Conservation (phyloP, 2,329 filamentous ascomycete genomes). For the Scedosporium minutisporum region DNA sequence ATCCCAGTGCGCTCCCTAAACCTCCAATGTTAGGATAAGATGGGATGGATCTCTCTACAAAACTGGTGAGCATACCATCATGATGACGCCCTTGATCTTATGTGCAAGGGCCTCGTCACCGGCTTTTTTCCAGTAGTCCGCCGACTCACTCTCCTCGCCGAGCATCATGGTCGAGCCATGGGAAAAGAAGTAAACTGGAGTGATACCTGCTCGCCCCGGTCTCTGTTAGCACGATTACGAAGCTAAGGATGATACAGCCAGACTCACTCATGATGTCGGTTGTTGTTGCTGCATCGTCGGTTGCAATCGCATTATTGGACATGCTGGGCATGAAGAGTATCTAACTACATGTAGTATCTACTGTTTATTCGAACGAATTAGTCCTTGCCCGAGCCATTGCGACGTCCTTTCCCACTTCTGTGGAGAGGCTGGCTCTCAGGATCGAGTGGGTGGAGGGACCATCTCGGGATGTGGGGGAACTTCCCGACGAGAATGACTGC, state of each 20-base stretch:
- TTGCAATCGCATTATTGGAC: not conserved
- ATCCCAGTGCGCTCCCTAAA: constrained; percentile 57
- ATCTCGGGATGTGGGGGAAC: constrained; percentile 2
- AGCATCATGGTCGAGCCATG: constrained; percentile 67
- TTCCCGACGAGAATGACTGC: not conserved
- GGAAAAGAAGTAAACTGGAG: constrained; percentile 58
- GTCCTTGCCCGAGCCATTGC: too few species aligned
- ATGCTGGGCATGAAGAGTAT: not conserved
- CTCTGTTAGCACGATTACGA: not conserved
- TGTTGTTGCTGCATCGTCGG: not conserved
- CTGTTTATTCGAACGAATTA: too few species aligned
- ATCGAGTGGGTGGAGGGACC: not conserved
- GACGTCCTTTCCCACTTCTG: too few species aligned
- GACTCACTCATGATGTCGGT: not conserved
- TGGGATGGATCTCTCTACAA: not conserved
- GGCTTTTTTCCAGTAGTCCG: constrained; percentile 55
- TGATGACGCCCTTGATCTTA: constrained; percentile 52
- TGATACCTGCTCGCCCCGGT: constrained; percentile 11
- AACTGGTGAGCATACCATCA: constrained; percentile 40
- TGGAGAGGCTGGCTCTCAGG: not conserved
- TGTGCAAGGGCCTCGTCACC: constrained; percentile 43
- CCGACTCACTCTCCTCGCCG: constrained; percentile 51
- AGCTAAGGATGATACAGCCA: not conserved
- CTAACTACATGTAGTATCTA: not conserved
- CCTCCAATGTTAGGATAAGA: not conserved